A percentile compares a stretch with the other conserved stretches of the same genome.
These are phyloP conservation scores for Artomyces pyxidatus DNA, from an alignment of 768 basidiomycete genomes.

Conservation along the genomic window DNA sequence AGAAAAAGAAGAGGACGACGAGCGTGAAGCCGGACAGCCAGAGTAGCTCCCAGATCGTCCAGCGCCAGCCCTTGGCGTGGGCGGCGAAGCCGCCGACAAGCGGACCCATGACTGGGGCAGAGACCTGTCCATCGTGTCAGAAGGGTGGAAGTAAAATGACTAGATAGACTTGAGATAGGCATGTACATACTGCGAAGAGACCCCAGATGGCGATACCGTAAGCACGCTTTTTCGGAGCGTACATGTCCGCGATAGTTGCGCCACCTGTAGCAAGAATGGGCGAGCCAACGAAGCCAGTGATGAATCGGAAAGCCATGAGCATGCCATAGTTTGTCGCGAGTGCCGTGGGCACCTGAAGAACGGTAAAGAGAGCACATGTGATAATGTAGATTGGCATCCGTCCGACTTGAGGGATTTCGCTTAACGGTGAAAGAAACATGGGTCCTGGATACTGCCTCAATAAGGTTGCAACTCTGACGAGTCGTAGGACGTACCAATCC, in stretches of 20 bases:
- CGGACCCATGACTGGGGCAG: slow-evolving; percentile 22
- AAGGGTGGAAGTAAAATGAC: background rate
- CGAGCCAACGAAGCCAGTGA: slow-evolving; percentile 11
- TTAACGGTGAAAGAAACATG: slow-evolving; percentile 20
- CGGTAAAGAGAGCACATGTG: slow-evolving; percentile 22
- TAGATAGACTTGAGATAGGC: background rate
- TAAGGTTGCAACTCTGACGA: background rate
- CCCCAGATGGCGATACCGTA: slow-evolving; percentile 20
- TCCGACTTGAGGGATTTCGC: slow-evolving; percentile 24
- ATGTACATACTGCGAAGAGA: slow-evolving; percentile 19
- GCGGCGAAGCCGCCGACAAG: slow-evolving; percentile 26
- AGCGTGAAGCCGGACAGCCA: slow-evolving; percentile 23
- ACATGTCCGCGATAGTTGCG: slow-evolving; percentile 19
- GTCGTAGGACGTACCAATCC: slow-evolving; percentile 11
- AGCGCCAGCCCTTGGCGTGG: slow-evolving; percentile 22
- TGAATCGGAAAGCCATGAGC: slow-evolving; percentile 24
- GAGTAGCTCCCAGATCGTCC: slow-evolving; percentile 24
- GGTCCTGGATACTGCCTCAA: background rate
- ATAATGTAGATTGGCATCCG: slow-evolving; percentile 24
- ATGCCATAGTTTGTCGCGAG: slow-evolving; percentile 21
- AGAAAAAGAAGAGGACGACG: slow-evolving; percentile 20
- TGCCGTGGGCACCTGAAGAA: slow-evolving; percentile 25
- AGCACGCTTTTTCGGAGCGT: slow-evolving; percentile 13
- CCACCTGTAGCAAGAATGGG: slow-evolving; percentile 24
- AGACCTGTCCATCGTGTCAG: background rate